phyloP scores from a whole-genome alignment of 768 basidiomycete species.

The Sarcodon sp. region DNA sequence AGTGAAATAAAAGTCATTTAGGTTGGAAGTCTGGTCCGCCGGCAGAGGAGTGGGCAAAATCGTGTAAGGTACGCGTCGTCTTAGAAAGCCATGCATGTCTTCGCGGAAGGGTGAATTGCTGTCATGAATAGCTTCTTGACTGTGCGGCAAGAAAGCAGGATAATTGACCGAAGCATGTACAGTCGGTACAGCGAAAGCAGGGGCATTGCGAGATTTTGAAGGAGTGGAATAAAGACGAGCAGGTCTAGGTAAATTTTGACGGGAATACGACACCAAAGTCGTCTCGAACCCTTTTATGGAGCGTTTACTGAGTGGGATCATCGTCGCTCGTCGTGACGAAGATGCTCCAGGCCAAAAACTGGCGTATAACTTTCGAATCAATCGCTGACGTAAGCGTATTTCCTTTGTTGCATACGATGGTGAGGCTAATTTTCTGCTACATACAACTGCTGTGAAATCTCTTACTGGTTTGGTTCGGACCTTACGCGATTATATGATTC shows the following conservation, averaged over 20 bases:
- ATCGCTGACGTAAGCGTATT: no score
- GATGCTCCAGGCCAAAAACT: no score
- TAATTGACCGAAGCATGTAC: conserved; percentile 24
- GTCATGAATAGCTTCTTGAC: neutral
- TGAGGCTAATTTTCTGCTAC: no score
- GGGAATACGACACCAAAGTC: conserved; percentile 43
- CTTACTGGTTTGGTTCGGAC: no score
- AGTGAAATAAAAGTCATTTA: conserved; percentile 42
- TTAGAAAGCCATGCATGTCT: conserved; percentile 40
- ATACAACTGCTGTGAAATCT: no score
- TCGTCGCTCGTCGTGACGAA: neutral
- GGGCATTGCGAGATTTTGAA: conserved; percentile 39
- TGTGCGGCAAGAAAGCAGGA: conserved; percentile 21
- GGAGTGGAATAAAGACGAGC: conserved; percentile 62
- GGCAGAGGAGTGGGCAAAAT: conserved; percentile 61
- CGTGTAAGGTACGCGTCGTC: conserved; percentile 33
- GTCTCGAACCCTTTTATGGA: conserved; percentile 16
- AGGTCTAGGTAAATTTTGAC: conserved; percentile 56
- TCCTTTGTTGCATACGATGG: no score
- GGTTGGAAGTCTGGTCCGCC: conserved; percentile 22
- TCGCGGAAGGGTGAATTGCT: conserved; percentile 7
- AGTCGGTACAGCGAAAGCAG: conserved; percentile 29
- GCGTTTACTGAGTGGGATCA: conserved; percentile 19
- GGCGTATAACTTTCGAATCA: no score
- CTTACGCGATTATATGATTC: no score